Evolutionary conservation across 768 basidiomycete species (phyloP).

Genomic region (Leccinum arenicola): DNA sequence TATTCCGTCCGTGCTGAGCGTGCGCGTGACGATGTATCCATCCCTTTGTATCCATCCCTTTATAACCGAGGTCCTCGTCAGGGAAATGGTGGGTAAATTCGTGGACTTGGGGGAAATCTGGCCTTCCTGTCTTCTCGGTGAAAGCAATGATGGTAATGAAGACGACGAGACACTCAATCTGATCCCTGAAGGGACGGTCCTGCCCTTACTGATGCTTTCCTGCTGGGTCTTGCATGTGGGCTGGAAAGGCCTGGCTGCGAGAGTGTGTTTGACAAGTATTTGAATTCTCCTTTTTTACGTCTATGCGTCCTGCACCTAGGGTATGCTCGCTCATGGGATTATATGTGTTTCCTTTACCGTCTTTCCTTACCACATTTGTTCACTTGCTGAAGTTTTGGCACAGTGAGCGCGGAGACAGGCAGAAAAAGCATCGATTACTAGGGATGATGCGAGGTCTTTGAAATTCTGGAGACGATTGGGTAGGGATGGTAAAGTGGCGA

Average conservation of each 20-base stretch:
- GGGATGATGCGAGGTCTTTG: too few relatives aligned
- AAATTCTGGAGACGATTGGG: too few relatives aligned
- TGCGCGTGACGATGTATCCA: conserved; percentile 37
- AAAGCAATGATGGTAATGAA: conserved; percentile 28
- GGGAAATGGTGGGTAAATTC: conserved; percentile 25
- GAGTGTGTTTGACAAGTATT: conserved; percentile 64
- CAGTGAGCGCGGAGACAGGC: too few relatives aligned
- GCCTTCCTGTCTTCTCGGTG: conserved; percentile 18
- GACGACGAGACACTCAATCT: conserved; percentile 11
- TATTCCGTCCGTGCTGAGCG: too few relatives aligned
- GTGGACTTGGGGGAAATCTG: conserved; percentile 23
- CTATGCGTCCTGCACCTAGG: neutral
- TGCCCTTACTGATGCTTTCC: conserved; percentile 77
- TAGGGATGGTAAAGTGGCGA: too few relatives aligned
- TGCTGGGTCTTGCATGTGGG: conserved; percentile 95
- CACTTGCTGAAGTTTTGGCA: conserved; percentile 14
- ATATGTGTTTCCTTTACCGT: neutral
- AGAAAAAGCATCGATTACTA: too few relatives aligned
- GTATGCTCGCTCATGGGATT: neutral
- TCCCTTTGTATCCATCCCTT: conserved; percentile 32
- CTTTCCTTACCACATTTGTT: neutral
- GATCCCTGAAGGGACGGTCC: too few relatives aligned
- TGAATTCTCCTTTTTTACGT: conserved; percentile 8
- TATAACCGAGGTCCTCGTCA: conserved; percentile 18
- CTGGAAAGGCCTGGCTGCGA: conserved; percentile 70